phyloP scores from a whole-genome alignment of 73 alveolate genomes.

The Diophrys appendiculata region DNA sequence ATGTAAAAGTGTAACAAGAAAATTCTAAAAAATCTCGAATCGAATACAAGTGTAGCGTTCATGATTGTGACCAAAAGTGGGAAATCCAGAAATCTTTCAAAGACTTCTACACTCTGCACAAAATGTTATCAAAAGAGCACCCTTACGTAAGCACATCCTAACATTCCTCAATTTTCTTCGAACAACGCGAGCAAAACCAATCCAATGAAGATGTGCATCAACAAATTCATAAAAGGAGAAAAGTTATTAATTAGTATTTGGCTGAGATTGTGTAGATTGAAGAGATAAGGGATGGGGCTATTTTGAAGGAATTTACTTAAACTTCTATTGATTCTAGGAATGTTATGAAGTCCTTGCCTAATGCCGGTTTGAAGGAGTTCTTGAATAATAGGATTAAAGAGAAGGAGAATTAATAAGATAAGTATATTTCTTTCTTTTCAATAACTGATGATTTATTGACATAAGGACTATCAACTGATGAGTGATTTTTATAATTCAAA shows the following conservation, averaged over 20 bases:
- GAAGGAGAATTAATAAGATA: background rate
- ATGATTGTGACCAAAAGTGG: constrained; percentile 57
- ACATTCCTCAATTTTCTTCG: background rate
- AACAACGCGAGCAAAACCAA: background rate
- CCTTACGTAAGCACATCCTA: constrained; percentile 13
- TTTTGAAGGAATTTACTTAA: background rate
- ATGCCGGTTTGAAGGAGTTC: background rate
- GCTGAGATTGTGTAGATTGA: background rate
- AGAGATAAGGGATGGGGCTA: background rate
- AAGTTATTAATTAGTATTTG: background rate
- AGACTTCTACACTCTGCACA: constrained; percentile 70
- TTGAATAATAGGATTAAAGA: background rate
- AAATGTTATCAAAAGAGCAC: constrained; percentile 22
- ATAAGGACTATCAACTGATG: background rate
- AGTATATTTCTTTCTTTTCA: background rate
- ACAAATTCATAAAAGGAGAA: background rate
- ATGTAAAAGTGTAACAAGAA: background rate
- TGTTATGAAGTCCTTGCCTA: background rate
- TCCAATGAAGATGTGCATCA: background rate
- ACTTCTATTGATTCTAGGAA: background rate
- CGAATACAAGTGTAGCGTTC: background rate
- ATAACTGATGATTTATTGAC: background rate
- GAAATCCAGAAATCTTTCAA: constrained; percentile 64
- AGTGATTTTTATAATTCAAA: too few species aligned
- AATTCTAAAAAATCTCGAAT: background rate